A percentile compares a stretch with the other conserved stretches of the same genome.
Conservation (phyloP, 306 rosid species). For the Senna siamea region DNA sequence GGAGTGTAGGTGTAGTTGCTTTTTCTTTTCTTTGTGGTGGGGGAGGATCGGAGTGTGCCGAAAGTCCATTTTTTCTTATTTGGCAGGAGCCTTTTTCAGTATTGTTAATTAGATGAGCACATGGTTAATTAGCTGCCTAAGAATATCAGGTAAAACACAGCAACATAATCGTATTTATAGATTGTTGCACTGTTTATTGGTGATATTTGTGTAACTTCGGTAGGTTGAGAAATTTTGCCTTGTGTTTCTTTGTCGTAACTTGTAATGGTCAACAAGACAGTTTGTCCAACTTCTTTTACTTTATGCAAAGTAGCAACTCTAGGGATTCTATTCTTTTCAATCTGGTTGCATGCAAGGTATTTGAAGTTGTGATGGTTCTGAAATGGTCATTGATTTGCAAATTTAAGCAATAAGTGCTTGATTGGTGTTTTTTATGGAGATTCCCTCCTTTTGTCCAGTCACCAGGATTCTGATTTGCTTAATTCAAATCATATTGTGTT, state of each 20-base stretch:
- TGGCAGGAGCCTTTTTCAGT: background rate
- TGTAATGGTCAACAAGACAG: background rate
- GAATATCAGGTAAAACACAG: background rate
- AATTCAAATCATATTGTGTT: background rate
- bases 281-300: background rate
- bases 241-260: background rate
- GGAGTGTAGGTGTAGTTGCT: background rate
- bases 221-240: slow-evolving; percentile 24
- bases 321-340: slow-evolving; percentile 14
- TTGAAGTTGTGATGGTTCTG: slow-evolving; percentile 18
- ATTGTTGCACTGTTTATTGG: background rate
- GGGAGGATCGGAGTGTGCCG: background rate
- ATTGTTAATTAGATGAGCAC: background rate
- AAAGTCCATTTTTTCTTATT: background rate
- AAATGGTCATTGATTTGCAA: slow-evolving; percentile 14
- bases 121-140: slow-evolving; percentile 16
- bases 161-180: background rate
- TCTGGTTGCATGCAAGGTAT: background rate
- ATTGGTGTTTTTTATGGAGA: background rate
- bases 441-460: background rate
- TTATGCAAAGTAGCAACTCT: background rate
- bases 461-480: slow-evolving; percentile 9
- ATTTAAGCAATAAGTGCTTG: slow-evolving; percentile 22
- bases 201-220: slow-evolving; percentile 4
- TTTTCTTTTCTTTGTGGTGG: background rate